Evolutionary conservation across 208 protist species (phyloP).

Genomic region (Wallacemonas sp.): DNA sequence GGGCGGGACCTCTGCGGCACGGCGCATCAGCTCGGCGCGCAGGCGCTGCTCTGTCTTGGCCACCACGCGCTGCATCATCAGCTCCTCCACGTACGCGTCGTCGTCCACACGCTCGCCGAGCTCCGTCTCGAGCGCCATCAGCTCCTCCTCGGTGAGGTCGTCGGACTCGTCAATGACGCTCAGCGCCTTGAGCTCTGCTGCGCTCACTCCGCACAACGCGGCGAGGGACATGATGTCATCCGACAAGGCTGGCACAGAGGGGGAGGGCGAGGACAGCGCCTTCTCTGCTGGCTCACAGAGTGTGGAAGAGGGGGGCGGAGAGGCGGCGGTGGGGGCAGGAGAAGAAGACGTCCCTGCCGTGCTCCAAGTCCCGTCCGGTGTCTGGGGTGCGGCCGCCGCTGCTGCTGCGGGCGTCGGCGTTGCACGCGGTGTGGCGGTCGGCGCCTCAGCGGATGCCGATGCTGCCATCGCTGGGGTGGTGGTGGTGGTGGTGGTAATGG

Average conservation of each 20-base stretch:
- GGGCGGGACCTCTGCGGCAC: neutral
- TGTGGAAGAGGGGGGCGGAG: no score
- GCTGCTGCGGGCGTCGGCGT: no score
- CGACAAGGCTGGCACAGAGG: neutral
- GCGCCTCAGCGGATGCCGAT: neutral
- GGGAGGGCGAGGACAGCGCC: no score
- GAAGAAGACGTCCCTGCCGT: no score
- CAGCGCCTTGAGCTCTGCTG: conserved; percentile 27
- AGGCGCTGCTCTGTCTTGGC: conserved; percentile 82
- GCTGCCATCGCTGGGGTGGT: neutral
- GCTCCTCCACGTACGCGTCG: conserved; percentile 67
- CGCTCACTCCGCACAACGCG: neutral
- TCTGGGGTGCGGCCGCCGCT: no score
- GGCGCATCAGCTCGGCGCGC: conserved; percentile 38
- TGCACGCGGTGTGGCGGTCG: no score
- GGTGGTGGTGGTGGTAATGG: neutral
- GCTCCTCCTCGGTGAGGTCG: conserved; percentile 80
- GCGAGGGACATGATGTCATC: conserved; percentile 5
- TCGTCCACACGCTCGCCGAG: conserved; percentile 70
- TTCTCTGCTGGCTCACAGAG: no score
- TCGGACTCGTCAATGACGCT: conserved; percentile 77
- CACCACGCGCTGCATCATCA: conserved; percentile 83
- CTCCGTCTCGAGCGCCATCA: conserved; percentile 73
- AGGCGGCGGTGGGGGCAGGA: no score
- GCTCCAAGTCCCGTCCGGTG: no score